Evolutionary conservation across 164 flowering plant species (phyloP), one percentile per base, ranked within the genome.

Genomic region (Tetrastigma voinierianum): DNA sequence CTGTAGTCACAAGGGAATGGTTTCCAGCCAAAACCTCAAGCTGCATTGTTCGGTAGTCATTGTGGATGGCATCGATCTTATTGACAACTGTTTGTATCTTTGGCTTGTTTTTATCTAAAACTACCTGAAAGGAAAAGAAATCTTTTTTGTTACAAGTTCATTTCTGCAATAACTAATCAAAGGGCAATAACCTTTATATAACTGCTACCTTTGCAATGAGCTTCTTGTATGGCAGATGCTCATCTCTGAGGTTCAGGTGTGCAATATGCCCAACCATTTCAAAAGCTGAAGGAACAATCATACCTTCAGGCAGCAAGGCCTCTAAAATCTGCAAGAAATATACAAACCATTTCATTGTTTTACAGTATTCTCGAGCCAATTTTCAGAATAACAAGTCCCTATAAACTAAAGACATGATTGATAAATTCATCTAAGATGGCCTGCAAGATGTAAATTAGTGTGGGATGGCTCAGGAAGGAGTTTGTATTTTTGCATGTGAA

Each of bases 1-100:
- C 84, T 12, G 81, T 82, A 54, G 99, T 86, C 57, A 87, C 89
- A 73, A 95, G 90, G 58, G 99, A 95, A 70, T 75, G 89, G 68
- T 95, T 95, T 74, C 99, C 98, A 51, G 91, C 93, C 66, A 95
- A 80, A 80, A 95, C 90, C 78, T 92, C 97, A 59, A 95, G 94
- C 78, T 90, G 88, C 97, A 92, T 92, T n/a, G 98, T 92, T 74
- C 97, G n/a, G 77, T 81, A 95, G 70, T 86, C 90, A 77, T 88
- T 88, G 21, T 88, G 84, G 65, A 95, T 95, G 44, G 85, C 81
- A 76, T 95, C 96, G 65, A 75, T 75, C 78, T 95, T 95, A 72
- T 89, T 92, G 65, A 95, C 97, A 72, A 95, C 98, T 53, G 98
- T 92, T 74, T 82, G 84, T 74, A 95, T 89, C 81, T 90, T 90